Evolutionary conservation across 2,329 filamentous ascomycete genomes (phyloP).

Genomic region (Fusarium torulosum): DNA sequence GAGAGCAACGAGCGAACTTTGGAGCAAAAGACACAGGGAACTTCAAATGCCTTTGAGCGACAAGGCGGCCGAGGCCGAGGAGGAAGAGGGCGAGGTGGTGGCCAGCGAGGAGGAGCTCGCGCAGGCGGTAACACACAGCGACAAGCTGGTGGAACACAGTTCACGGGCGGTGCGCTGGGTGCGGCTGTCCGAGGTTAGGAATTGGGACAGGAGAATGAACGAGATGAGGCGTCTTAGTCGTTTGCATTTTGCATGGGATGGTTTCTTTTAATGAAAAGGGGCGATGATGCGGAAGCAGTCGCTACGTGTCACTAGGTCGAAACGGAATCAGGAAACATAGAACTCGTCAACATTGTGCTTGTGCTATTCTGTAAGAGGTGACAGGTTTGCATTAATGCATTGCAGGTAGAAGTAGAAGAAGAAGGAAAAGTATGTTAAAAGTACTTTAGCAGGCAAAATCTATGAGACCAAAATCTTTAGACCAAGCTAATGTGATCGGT

Average conservation of each 20-base stretch:
- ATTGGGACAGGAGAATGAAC: slow-evolving; percentile 42
- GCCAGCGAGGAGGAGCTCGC: slow-evolving; percentile 71
- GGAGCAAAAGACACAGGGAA: slow-evolving; percentile 96
- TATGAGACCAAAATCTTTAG: slow-evolving; percentile 13
- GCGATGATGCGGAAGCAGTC: slow-evolving; percentile 53
- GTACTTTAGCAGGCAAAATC: slow-evolving; percentile 22
- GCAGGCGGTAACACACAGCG: slow-evolving; percentile 70
- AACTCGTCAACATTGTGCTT: slow-evolving; percentile 45
- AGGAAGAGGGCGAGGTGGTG: slow-evolving; percentile 71
- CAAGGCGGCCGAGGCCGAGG: slow-evolving; percentile 84
- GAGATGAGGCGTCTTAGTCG: slow-evolving; percentile 52
- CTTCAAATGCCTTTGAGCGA: slow-evolving; percentile 93
- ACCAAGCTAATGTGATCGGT: background rate
- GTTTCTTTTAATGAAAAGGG: slow-evolving; percentile 53
- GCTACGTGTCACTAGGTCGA: slow-evolving; percentile 52
- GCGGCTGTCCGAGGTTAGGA: slow-evolving; percentile 71
- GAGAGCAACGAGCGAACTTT: slow-evolving; percentile 98
- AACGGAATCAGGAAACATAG: slow-evolving; percentile 51
- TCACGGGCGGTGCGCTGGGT: slow-evolving; percentile 84
- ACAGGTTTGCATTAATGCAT: slow-evolving; percentile 8
- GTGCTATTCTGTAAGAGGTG: slow-evolving; percentile 34
- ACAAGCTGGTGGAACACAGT: slow-evolving; percentile 80
- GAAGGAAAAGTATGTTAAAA: slow-evolving; percentile 16
- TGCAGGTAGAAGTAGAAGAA: background rate
- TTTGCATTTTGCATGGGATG: slow-evolving; percentile 54